phyloP scores from a whole-genome alignment of 495 filamentous ascomycete genomes.

The Penicillium paxilli region DNA sequence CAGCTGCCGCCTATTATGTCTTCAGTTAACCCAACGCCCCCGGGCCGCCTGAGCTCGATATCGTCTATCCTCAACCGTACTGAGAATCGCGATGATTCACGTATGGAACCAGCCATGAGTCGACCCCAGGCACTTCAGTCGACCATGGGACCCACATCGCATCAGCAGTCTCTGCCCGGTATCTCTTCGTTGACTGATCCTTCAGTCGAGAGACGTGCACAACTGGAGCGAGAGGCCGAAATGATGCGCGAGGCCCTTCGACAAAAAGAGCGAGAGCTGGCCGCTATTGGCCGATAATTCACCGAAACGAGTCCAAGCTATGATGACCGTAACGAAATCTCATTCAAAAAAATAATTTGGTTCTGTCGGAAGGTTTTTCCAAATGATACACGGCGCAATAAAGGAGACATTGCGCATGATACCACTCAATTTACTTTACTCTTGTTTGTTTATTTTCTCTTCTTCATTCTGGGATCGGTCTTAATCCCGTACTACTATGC shows the following conservation, averaged over 20 bases:
- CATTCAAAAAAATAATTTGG: background rate
- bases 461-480: conserved; percentile 8
- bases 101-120: conserved; percentile 46
- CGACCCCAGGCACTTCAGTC: conserved; percentile 34
- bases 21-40: conserved; percentile 38
- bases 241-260: conserved; percentile 72
- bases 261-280: conserved; percentile 77
- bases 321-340: conserved; percentile 27
- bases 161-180: conserved; percentile 34
- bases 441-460: background rate
- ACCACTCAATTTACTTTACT: conserved; percentile 19
- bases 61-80: conserved; percentile 73
- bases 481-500: conserved; percentile 20
- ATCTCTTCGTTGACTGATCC: conserved; percentile 50
- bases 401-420: conserved; percentile 25
- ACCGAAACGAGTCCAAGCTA: conserved; percentile 8
- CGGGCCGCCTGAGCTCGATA: conserved; percentile 69
- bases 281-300: conserved; percentile 53
- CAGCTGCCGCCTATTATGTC: conserved; percentile 49
- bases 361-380: conserved; percentile 11
- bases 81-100: conserved; percentile 41
- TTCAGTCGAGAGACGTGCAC: conserved; percentile 63
- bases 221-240: conserved; percentile 72
- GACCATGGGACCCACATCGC: conserved; percentile 26
- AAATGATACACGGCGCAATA: conserved; percentile 24